These are phyloP conservation scores for Sorghum bicolor DNA, from an alignment of 176 grass and related monocot genomes.

Conservation along the genomic window DNA sequence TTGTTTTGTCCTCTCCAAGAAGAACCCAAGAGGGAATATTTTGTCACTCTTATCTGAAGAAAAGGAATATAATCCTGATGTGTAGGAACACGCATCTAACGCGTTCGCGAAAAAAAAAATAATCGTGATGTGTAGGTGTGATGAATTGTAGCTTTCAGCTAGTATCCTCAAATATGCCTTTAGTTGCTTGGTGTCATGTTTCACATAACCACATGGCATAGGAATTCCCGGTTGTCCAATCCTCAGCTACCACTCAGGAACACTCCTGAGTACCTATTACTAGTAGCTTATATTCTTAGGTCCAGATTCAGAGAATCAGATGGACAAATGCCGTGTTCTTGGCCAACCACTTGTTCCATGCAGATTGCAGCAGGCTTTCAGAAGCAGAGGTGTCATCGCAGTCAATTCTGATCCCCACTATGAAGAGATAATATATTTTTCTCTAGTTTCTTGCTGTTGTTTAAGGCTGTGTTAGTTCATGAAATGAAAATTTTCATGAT, in stretches of 20 bases:
- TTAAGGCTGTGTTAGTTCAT: too few species aligned
- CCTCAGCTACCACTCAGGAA: conserved; percentile 5
- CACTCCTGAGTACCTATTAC: conserved; percentile 23
- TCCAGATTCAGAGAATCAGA: conserved; percentile 12
- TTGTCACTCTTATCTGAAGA: conserved; percentile 28
- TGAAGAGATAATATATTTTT: conserved; percentile 36
- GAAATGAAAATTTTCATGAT: too few species aligned
- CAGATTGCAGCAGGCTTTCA: background rate
- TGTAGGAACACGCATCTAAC: too few species aligned
- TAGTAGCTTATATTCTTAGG: conserved; percentile 16
- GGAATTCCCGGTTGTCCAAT: conserved; percentile 8
- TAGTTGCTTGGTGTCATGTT: conserved; percentile 10
- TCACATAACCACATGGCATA: conserved; percentile 22
- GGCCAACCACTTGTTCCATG: conserved; percentile 41
- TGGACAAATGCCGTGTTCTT: conserved; percentile 29
- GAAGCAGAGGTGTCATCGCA: background rate
- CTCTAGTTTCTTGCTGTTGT: background rate
- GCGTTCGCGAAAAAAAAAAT: too few species aligned
- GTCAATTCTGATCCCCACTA: conserved; percentile 33
- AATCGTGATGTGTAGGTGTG: background rate
- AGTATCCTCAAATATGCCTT: conserved; percentile 38
- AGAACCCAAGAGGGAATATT: background rate
- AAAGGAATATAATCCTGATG: conserved; percentile 7
- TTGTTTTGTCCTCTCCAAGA: conserved; percentile 4
- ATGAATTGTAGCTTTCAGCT: conserved; percentile 31